Evolutionary conservation across 176 grass and related monocot species (phyloP).

Genomic region (Oropetium thomaeum): DNA sequence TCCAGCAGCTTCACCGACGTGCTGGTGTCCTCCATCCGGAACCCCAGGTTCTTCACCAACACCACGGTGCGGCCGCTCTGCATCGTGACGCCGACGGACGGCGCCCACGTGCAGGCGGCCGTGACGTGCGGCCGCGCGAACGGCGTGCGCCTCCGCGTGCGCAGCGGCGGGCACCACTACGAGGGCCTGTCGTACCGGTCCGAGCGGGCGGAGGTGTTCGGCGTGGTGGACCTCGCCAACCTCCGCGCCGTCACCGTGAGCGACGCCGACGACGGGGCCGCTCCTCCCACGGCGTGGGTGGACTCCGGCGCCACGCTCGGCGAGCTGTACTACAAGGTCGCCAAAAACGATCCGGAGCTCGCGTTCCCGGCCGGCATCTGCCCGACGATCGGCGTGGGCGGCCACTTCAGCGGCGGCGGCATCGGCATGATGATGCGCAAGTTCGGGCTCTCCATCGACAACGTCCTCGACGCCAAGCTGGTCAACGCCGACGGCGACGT

Average conservation of each 20-base stretch:
- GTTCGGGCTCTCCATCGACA: slow-evolving; percentile 53
- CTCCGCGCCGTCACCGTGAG: slow-evolving; percentile 30
- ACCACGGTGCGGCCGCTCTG: slow-evolving; percentile 46
- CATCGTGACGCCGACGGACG: slow-evolving; percentile 45
- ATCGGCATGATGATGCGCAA: slow-evolving; percentile 51
- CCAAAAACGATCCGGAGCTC: neutral
- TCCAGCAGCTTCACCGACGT: slow-evolving; percentile 38
- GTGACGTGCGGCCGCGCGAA: slow-evolving; percentile 42
- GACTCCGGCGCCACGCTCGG: slow-evolving; percentile 57
- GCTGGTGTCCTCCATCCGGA: slow-evolving; percentile 54
- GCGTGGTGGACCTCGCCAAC: slow-evolving; percentile 44
- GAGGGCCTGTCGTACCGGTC: slow-evolving; percentile 79
- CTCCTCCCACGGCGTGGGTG: slow-evolving; percentile 45
- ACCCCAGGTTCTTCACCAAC: slow-evolving; percentile 34
- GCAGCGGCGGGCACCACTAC: slow-evolving; percentile 74
- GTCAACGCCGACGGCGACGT: slow-evolving; percentile 42
- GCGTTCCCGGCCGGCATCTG: slow-evolving; percentile 60
- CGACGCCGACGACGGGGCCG: neutral
- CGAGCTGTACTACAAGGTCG: slow-evolving; percentile 51
- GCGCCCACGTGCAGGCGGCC: slow-evolving; percentile 49
- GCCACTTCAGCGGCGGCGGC: slow-evolving; percentile 62
- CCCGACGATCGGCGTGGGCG: slow-evolving; percentile 54
- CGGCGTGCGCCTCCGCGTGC: slow-evolving; percentile 30
- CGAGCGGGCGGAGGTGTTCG: slow-evolving; percentile 22
- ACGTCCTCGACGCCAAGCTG: slow-evolving; percentile 56